A percentile compares a stretch with the other conserved stretches of the same genome.
phyloP scores from a whole-genome alignment of 768 basidiomycete species.

The Pulveroboletus ravenelii region DNA sequence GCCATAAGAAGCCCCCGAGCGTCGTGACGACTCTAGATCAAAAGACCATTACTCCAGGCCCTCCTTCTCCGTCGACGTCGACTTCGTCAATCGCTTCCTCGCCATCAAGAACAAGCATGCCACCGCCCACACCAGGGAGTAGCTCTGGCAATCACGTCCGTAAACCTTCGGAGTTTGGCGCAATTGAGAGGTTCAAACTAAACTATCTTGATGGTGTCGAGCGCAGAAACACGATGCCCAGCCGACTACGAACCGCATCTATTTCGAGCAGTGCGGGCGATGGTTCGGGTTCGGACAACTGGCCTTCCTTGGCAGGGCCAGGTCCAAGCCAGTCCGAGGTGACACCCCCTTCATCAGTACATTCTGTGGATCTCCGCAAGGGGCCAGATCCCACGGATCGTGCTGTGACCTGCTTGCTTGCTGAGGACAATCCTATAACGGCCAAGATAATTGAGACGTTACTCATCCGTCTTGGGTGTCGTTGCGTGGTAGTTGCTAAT shows the following conservation, averaged over 20 bases:
- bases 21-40: constrained; percentile 69
- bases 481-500: constrained; percentile 92
- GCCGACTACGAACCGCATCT: constrained; percentile 81
- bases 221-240: constrained; percentile 80
- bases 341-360: constrained; percentile 82
- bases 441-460: constrained; percentile 96
- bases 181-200: constrained; percentile 84
- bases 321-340: constrained; percentile 49
- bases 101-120: constrained; percentile 69
- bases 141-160: constrained; percentile 55
- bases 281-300: constrained; percentile 71
- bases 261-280: constrained; percentile 80
- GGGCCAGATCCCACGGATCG: constrained; percentile 77
- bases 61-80: constrained; percentile 89
- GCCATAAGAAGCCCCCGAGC: constrained; percentile 74
- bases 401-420: constrained; percentile 89
- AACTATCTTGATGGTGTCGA: constrained; percentile 74
- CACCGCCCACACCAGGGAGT: constrained; percentile 68
- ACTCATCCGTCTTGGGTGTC: constrained; percentile 89
- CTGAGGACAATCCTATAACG: constrained; percentile 97
- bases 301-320: constrained; percentile 55
- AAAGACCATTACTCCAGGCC: constrained; percentile 61
- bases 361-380: constrained; percentile 74
- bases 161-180: constrained; percentile 86
- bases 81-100: constrained; percentile 89